Evolutionary conservation across 495 filamentous ascomycete species (phyloP).

Genomic region (Penicillium simplicissimum): DNA sequence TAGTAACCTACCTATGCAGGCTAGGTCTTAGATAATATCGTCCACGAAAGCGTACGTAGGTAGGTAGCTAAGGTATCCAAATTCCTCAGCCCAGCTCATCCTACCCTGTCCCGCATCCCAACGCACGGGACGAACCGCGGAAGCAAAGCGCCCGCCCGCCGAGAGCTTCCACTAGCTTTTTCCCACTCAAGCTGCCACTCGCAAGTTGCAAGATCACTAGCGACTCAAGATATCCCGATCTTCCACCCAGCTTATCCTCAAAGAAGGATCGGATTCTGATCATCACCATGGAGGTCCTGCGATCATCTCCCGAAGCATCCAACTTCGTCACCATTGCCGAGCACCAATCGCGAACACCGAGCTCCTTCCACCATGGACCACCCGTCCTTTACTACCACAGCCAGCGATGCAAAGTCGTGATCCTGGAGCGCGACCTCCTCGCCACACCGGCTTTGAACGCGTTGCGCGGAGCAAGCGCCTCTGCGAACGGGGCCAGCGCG

Average conservation of each 20-base stretch:
- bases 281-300: conserved; percentile 50
- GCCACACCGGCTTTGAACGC: conserved; percentile 32
- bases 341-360: conserved; percentile 82
- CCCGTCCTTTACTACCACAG: conserved; percentile 79
- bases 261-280: background rate
- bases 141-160: conserved; percentile 10
- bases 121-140: background rate
- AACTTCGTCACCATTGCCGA: conserved; percentile 72
- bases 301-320: conserved; percentile 45
- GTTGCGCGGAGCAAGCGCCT: conserved; percentile 25
- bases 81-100: no score
- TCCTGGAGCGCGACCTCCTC: conserved; percentile 45
- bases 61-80: no score
- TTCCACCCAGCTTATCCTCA: background rate
- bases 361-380: conserved; percentile 76
- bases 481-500: conserved; percentile 21
- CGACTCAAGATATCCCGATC: background rate
- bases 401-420: conserved; percentile 59
- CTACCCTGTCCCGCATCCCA: no score
- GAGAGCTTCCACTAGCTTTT: conserved; percentile 19
- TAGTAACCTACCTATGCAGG: no score
- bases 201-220: background rate
- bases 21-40: no score
- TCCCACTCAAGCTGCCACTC: background rate
- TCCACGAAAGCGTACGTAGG: no score